These are phyloP conservation scores for Malania oleifera DNA, from an alignment of 164 flowering plant genomes.

Conservation along the genomic window DNA sequence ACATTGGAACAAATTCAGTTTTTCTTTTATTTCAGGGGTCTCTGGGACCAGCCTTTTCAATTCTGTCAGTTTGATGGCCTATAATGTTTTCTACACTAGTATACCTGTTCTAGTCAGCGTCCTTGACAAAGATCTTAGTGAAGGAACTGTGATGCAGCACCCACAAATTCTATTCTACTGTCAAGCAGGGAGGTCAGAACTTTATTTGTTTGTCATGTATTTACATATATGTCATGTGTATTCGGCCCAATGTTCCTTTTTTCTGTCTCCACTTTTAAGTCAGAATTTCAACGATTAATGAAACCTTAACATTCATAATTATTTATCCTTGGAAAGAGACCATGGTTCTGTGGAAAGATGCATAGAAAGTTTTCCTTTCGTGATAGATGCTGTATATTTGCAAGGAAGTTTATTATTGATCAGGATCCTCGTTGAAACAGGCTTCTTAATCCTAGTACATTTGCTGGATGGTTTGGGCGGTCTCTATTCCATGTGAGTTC, in stretches of 20 bases:
- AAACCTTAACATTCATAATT: too few species aligned
- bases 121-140: conserved; percentile 95
- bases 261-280: too few species aligned
- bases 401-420: background rate
- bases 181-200: conserved; percentile 89
- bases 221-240: background rate
- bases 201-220: conserved; percentile 3
- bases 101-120: conserved; percentile 86
- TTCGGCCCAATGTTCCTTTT: too few species aligned
- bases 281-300: too few species aligned
- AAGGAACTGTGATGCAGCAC: conserved; percentile 94
- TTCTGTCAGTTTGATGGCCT: conserved; percentile 98
- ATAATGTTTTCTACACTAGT: conserved; percentile 97
- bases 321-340: background rate
- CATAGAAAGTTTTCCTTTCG: background rate
- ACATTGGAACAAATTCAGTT: conserved; percentile 47
- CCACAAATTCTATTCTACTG: conserved; percentile 95
- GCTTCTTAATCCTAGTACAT: conserved; percentile 93
- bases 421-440: conserved; percentile 36
- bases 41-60: conserved; percentile 97
- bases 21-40: conserved; percentile 96
- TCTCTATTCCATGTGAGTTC: conserved; percentile 87
- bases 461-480: conserved; percentile 99
- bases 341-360: background rate
- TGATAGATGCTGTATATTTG: conserved; percentile 1